Base-by-base conservation (phyloP, 306 rosid species). In the Medicago arabica region DNA sequence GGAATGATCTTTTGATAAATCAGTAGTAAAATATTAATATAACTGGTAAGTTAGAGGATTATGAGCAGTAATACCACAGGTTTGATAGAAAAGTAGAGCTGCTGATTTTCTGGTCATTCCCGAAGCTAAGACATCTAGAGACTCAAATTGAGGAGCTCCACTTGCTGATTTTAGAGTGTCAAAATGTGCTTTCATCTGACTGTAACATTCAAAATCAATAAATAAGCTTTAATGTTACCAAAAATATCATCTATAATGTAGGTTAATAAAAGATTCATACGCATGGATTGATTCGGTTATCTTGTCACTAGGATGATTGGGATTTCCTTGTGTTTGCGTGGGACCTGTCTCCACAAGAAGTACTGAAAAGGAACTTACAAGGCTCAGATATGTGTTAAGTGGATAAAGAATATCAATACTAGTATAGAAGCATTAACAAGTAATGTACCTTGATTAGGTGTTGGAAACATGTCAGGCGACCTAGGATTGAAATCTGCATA, bases 161-260 rank as follows among this genome's bases (percentile, higher is more conserved):
- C 87, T 34, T 4, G 7, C 38, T 34, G 38, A 4, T 34, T 34
- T 34, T 5, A 86, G 89, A 1, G 89, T 83, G 44, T 84, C 84
- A 19, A 92, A 95, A 78, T 95, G 89, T 19, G 87, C 80, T 85
- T 86, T 95, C 91, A 95, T 71, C 43, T 90, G 93, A 81, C 98
- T 94, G 85, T 31, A 54, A 64, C 44, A 47, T 76, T 76, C 55
- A 43, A 53, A 49, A 38, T 19, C 28, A 74, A 50, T 63, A 63
- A 71, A 71, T 68, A 80, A 49, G 64, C 13, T 0, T 72, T 9
- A 57, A 51, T 63, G 41, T 69, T 54, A 41, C 21, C 15, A 54
- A 77, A 84, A 38, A 14, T 69, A 50, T 68, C 50, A 25, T 58
- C 51, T 63, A 39, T 51, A 36, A 71, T n/a, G 54, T 14, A 50